Conservation (phyloP, 2,329 filamentous ascomycete genomes). For the Beauveria rudraprayagi region DNA sequence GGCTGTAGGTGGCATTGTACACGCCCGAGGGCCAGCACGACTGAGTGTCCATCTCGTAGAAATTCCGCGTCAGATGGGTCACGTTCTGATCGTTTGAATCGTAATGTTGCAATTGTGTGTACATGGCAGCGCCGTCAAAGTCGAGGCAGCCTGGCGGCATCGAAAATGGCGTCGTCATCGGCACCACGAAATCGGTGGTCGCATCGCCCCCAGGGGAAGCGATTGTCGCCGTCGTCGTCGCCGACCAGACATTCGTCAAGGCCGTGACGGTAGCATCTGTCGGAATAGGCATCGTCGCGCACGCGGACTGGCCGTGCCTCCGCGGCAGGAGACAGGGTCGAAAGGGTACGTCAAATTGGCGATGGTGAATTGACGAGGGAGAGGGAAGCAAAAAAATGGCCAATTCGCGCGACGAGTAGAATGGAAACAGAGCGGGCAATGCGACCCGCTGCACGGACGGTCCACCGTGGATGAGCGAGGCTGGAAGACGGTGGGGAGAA, state of each 20-base stretch:
- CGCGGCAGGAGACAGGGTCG: background rate
- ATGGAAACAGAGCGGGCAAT: background rate
- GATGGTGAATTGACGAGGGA: background rate
- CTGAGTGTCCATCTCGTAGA: background rate
- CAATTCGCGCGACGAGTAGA: background rate
- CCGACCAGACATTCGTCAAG: background rate
- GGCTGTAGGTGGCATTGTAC: background rate
- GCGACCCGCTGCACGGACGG: background rate
- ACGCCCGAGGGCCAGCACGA: background rate
- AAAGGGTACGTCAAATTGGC: background rate
- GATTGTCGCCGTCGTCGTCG: background rate
- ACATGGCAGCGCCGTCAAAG: background rate
- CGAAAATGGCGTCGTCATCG: slow-evolving; percentile 3
- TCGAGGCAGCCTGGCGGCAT: background rate
- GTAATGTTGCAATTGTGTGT: background rate
- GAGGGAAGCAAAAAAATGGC: background rate
- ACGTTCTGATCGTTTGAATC: too few relatives aligned
- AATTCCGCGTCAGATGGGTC: background rate
- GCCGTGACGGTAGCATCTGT: background rate
- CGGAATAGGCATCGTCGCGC: background rate
- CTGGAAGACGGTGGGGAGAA: background rate
- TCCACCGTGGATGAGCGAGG: background rate
- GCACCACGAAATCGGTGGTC: too few relatives aligned
- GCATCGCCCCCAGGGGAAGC: background rate
- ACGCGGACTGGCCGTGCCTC: background rate